Base-by-base conservation (phyloP, 495 filamentous ascomycete species). In the Penicillium riverlandense region DNA sequence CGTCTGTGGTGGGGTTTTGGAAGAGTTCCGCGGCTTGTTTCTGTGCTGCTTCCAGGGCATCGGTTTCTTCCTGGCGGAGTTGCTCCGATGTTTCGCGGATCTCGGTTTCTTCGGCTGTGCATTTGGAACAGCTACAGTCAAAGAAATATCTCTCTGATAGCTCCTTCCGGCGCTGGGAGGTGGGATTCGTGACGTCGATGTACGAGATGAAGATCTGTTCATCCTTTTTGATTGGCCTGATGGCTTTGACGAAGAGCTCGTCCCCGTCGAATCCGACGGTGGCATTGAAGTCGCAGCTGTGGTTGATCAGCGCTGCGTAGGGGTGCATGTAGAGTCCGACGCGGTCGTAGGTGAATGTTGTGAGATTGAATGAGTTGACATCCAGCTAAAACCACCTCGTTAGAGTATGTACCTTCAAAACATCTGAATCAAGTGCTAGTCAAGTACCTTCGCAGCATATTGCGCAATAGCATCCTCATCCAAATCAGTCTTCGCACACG, bases 131-230 rank as follows among this genome's bases (percentile, higher is more conserved):
- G 31, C 40, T 43, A 60, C 85, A 90, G 41, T 64, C 62, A 61
- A 89, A 88, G 61, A 79, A 83, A 59, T 83, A 86, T 22, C 74
- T 69, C 11, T 69, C 66, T 29, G 59, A 56, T 1, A 90, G 69
- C 43, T 82, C 69, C 8, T 57, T 52, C 15, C 71, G 74, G 2
- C 79, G 75, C 56, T 33, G 8, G 61, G 59, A 0, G 78, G 73
- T 29, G 74, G 70, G 22, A 6, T 22, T 22, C 0, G 75, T 83
- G 13, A 67, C 65, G 57, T 88, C 84, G 43, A 83, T 64, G 55
- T 90, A 90, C 15, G 78, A 78, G 49, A 86, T 78, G 41, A 75
- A 77, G 34, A 90, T 65, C 57, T 90, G 83, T 11, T 78, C 71
- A 46, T 72, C 71, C 16, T 72, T 62, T 6, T 67, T 50, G 44